A percentile compares a stretch with the other conserved stretches of the same genome.
Evolutionary conservation across 208 protist species (phyloP).

Genomic region (Entamoeba nuttalli): DNA sequence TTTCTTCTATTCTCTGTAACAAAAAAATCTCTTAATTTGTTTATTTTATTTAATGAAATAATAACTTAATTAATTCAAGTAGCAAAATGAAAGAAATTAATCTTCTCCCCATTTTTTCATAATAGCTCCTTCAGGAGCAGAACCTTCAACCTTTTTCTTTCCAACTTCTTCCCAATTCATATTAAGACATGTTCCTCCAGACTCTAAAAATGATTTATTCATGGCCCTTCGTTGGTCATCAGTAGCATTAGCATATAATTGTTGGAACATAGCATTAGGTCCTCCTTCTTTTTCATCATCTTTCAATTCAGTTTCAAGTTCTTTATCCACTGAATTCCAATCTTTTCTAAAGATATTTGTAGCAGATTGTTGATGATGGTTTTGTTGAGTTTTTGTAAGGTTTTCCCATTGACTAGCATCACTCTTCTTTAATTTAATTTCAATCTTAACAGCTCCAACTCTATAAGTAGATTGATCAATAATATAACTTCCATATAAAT

Average conservation of each 20-base stretch:
- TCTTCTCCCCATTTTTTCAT: not conserved
- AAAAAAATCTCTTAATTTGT: no score
- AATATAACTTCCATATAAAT: not conserved
- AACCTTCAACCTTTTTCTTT: slow-evolving; percentile 29
- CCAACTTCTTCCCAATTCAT: slow-evolving; percentile 56
- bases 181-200: slow-evolving; percentile 48
- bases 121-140: not conserved
- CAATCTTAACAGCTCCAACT: not conserved
- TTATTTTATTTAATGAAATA: no score
- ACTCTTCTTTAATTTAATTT: not conserved
- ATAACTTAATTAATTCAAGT: no score
- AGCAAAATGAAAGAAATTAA: not conserved
- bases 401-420: not conserved
- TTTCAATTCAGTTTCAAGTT: not conserved
- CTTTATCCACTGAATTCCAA: slow-evolving; percentile 8
- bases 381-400: not conserved
- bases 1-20: no score
- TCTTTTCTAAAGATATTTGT: not conserved
- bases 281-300: slow-evolving; percentile 4
- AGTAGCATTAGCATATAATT: slow-evolving; percentile 42
- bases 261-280: slow-evolving; percentile 30
- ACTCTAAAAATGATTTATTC: slow-evolving; percentile 47
- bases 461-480: no score
- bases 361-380: not conserved
- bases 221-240: slow-evolving; percentile 47